A percentile compares a stretch with the other conserved stretches of the same genome.
Evolutionary conservation across 306 rosid species (phyloP).

Genomic region (Mucuna pruriens): DNA sequence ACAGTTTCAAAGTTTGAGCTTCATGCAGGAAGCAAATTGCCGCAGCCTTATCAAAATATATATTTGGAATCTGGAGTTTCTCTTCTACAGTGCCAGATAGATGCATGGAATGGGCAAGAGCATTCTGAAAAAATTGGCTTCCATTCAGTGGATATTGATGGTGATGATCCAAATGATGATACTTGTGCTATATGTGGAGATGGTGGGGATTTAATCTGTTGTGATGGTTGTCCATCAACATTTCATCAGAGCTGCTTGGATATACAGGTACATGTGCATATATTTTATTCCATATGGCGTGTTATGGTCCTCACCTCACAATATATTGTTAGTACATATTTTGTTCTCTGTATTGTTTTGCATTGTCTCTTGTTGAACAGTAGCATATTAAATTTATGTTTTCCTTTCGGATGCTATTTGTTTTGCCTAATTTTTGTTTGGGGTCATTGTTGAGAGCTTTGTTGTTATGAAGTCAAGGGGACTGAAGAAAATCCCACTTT

Average conservation of each 20-base stretch:
- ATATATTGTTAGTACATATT: neutral
- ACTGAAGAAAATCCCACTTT: neutral
- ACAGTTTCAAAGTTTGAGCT: conserved; percentile 84
- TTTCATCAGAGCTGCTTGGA: conserved; percentile 85
- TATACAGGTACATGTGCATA: conserved; percentile 53
- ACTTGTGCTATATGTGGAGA: conserved; percentile 91
- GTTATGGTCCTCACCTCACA: neutral
- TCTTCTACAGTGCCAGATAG: conserved; percentile 86
- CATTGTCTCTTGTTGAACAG: neutral
- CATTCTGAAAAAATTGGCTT: conserved; percentile 53
- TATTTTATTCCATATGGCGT: conserved; percentile 12
- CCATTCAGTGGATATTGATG: conserved; percentile 67
- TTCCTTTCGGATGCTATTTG: neutral
- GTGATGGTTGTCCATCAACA: conserved; percentile 92
- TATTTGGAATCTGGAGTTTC: conserved; percentile 85
- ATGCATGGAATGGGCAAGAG: conserved; percentile 79
- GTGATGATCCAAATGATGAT: conserved; percentile 90
- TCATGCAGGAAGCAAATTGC: conserved; percentile 88
- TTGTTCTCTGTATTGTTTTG: neutral
- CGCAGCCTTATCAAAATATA: conserved; percentile 86
- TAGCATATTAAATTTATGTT: neutral
- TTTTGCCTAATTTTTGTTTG: conserved; percentile 17
- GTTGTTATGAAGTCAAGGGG: conserved; percentile 2
- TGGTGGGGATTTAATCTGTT: conserved; percentile 91
- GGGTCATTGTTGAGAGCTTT: neutral